Base-by-base conservation (phyloP, 805 yeast genomes). In the Wickerhamomyces chambardii region DNA sequence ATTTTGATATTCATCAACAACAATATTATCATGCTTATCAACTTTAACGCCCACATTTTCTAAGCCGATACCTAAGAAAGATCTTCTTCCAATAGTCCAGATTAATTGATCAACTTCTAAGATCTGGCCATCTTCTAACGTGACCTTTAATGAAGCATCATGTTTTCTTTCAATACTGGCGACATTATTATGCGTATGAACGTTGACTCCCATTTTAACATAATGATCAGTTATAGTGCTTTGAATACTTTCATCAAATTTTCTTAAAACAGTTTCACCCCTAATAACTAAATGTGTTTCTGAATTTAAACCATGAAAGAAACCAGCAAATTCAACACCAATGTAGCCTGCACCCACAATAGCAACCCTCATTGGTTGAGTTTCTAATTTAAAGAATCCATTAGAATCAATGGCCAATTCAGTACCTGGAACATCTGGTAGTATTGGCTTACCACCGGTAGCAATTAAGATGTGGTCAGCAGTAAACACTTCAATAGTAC, bases 301-400 rank as follows among this genome's bases (percentile, higher is more conserved):
- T 14, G 90, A 56, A 15, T 95, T 95, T 42, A 92, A 69, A 17
- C 86, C 86, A 45, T 84, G 72, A 75, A 92, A 90, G 31, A 92
- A 87, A 43, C 98, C 98, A 6, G 97, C 83, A 34, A 92, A 72
- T 65, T 92, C 99, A 32, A 87, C 82, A 38, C 95, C 97, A 56
- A 92, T 92, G 64, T 92, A 92, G 30, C 99, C 99, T 28, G 96
- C 96, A 48, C 99, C 99, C 11, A 92, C 95, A 41, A 92, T 70
- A 2, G 94, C 97, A 21, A 90, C 97, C 33, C 78, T 71, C 60
- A 86, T 80, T 34, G 99, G 98, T 62, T 89, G 97, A 33, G 63
- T 53, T 40, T 73, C 79, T 45, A 92, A 66, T 43, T 73, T 74
- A 54, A 92, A 92, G 58, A 92, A 92, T 0, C 95, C 95, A 57